A percentile compares a stretch with the other conserved stretches of the same genome.
Evolutionary conservation across 148 eudicot genomes (phyloP).

Genomic region (Tetragonia tetragonoides): DNA sequence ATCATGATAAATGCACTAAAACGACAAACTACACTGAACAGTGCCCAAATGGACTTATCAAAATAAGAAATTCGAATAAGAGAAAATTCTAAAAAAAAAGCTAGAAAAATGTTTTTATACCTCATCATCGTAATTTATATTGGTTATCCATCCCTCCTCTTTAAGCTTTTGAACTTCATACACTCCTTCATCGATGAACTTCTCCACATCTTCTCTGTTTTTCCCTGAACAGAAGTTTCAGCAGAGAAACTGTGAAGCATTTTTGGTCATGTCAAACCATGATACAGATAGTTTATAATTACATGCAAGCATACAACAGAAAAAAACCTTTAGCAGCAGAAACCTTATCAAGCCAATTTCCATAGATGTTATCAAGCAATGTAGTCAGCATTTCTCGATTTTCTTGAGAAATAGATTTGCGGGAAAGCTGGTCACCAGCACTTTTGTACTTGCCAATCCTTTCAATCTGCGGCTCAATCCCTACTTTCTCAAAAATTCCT

Average conservation of each 20-base stretch:
- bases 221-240: slow-evolving; percentile 58
- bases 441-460: slow-evolving; percentile 97
- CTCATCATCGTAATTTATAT: slow-evolving; percentile 92
- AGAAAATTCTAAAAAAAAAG: not conserved
- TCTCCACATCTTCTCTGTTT: slow-evolving; percentile 70
- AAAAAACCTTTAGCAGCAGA: slow-evolving; percentile 66
- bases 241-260: slow-evolving; percentile 30
- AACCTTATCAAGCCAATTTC: slow-evolving; percentile 80
- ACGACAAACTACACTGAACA: not conserved
- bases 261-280: slow-evolving; percentile 16
- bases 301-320: slow-evolving; percentile 25
- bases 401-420: slow-evolving; percentile 81
- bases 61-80: not conserved
- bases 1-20: not conserved
- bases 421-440: slow-evolving; percentile 87
- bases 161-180: slow-evolving; percentile 72
- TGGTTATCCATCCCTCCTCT: slow-evolving; percentile 90
- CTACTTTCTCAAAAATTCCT: slow-evolving; percentile 90
- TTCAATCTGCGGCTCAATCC: slow-evolving; percentile 89
- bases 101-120: slow-evolving; percentile 30
- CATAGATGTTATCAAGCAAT: slow-evolving; percentile 84
- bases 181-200: slow-evolving; percentile 82
- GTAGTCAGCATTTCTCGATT: slow-evolving; percentile 91
- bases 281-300: slow-evolving; percentile 15
- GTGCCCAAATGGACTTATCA: not conserved